Evolutionary conservation across 1,139 yeast species (phyloP), one percentile per base, ranked within the genome.

Genomic region (Candida glucosophila): DNA sequence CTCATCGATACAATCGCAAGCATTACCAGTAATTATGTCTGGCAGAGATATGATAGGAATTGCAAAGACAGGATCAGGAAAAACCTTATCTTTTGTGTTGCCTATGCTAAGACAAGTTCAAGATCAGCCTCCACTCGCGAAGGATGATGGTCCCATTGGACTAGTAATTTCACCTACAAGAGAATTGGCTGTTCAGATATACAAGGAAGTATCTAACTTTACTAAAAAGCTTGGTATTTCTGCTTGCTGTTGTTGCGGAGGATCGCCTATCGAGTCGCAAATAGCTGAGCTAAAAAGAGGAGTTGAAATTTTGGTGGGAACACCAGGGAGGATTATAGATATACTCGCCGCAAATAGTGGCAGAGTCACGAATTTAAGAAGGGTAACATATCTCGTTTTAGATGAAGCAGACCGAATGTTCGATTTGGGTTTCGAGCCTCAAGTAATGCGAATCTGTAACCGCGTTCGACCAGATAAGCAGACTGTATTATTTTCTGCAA

Each of bases 331-430:
- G 36, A 70, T 90, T 40, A 90, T 92, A 31, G 99, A 92, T 52
- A 55, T 92, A 22, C 55, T 92, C 15, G 77, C 94, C 1, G 81
- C 93, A 1, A 90, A 90, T 47, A 61, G 73, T 22, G 96, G 97
- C 0, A 62, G 88, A 26, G 73, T 88, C 1, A 61, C 90, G 2
- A 77, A 75, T 32, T 59, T 90, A 12, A 58, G 59, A 22, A 57
- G 92, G 22, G 74, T 82, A 3, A 78, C 95, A 0, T 86, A 78
- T 48, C 66, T 85, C 12, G 95, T 88, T 0, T 58, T 92, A 31
- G 99, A 92, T 49, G 99, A 92, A 48, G 97, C 98, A 1, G 99
- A 92, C 52, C 59, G 99, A 39, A 77, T 90, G 82, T 88, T 88
- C 56, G 99, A 90, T 52, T 65, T 90, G 72, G 99, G 99, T 2